Conservation (phyloP, 2,329 filamentous ascomycete species). For the Colletotrichum sp. region DNA sequence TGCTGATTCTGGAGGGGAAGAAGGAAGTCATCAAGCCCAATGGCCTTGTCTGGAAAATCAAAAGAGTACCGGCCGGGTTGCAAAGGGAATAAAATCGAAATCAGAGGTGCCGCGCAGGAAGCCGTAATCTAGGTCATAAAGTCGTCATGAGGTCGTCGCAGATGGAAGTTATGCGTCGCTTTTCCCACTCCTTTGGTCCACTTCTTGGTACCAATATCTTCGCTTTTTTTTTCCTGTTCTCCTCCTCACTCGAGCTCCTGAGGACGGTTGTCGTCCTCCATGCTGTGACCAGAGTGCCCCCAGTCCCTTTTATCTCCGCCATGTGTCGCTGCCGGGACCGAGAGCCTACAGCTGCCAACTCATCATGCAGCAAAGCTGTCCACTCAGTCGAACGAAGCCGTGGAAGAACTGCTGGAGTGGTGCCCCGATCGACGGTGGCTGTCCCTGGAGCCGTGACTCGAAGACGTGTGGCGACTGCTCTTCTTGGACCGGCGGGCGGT, state of each 20-base stretch:
- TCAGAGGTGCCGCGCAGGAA: constrained; percentile 21
- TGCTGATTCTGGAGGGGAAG: neutral
- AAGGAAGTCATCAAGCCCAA: neutral
- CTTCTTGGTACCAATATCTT: neutral
- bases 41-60: neutral
- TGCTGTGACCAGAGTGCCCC: constrained; percentile 34
- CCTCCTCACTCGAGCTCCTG: neutral
- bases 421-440: constrained; percentile 56
- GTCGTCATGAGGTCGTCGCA: constrained; percentile 25
- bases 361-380: neutral
- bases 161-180: constrained; percentile 26
- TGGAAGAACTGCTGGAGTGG: constrained; percentile 69
- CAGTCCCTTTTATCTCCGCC: constrained; percentile 36
- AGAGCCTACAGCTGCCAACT: neutral
- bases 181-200: constrained; percentile 22
- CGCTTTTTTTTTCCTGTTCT: neutral
- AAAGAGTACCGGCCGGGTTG: constrained; percentile 19
- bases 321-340: neutral
- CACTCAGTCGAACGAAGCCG: constrained; percentile 59
- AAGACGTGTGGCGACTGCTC: constrained; percentile 53
- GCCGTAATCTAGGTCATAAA: constrained; percentile 23
- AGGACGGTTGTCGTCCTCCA: neutral
- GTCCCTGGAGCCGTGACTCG: constrained; percentile 41
- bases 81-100: neutral
- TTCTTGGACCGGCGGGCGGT: constrained; percentile 49